A percentile compares a stretch with the other conserved stretches of the same genome.
These are phyloP conservation scores for Saccharomycopsis amapae DNA, from an alignment of 805 yeast genomes.

Conservation along the genomic window DNA sequence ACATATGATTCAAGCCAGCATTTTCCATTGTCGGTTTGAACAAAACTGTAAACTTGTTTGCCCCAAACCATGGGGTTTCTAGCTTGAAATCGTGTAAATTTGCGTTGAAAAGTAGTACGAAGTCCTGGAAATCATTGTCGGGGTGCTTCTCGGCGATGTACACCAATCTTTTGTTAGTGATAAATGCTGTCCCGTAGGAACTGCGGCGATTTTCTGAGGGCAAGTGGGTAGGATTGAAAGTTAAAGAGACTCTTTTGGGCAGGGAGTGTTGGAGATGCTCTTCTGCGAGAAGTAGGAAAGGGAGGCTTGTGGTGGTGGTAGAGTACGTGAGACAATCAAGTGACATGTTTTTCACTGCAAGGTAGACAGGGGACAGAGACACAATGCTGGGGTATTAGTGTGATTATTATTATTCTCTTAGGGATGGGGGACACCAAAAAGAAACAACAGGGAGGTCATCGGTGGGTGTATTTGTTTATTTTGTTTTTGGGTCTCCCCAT, in stretches of 20 bases:
- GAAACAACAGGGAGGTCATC: too few relatives aligned
- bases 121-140: constrained; percentile 10
- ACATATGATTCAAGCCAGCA: constrained; percentile 18
- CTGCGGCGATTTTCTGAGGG: background rate
- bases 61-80: constrained; percentile 17
- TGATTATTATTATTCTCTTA: background rate
- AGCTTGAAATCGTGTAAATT: constrained; percentile 11
- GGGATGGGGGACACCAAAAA: background rate
- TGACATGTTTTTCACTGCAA: constrained; percentile 18
- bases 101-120: constrained; percentile 15
- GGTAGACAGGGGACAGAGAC: too few relatives aligned
- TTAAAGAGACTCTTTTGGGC: constrained; percentile 15
- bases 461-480: too few relatives aligned
- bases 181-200: constrained; percentile 11
- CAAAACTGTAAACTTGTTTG: constrained; percentile 16
- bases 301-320: background rate
- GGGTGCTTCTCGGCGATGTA: constrained; percentile 4
- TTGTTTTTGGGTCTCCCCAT: too few relatives aligned
- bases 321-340: constrained; percentile 12
- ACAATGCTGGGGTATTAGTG: too few relatives aligned
- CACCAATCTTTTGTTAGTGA: constrained; percentile 18
- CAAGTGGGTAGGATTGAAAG: constrained; percentile 26
- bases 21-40: constrained; percentile 15
- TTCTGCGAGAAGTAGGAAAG: constrained; percentile 14
- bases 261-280: constrained; percentile 10